Evolutionary conservation across 2,329 filamentous ascomycete genomes (phyloP).

Genomic region (Pseudogymnoascus sp.): DNA sequence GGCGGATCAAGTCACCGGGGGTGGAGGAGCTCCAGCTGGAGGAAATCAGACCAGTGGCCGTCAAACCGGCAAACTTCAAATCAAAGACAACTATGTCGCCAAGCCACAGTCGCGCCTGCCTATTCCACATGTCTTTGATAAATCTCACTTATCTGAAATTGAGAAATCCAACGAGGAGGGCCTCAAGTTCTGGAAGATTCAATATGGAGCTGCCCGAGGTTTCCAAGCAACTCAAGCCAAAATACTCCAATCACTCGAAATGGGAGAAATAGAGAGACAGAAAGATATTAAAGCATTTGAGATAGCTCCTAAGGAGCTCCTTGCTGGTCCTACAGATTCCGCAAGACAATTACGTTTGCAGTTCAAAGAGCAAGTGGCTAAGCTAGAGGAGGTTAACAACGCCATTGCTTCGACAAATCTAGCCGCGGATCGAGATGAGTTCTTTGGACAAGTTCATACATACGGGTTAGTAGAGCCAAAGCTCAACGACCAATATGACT

Average conservation of each 20-base stretch:
- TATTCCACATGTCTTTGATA: background rate
- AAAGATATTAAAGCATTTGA: background rate
- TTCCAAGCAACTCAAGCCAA: background rate
- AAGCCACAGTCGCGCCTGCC: background rate
- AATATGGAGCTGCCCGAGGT: background rate
- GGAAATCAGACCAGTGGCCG: background rate
- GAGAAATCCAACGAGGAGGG: background rate
- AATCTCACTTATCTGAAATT: background rate
- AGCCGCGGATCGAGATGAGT: background rate
- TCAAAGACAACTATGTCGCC: background rate
- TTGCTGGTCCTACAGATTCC: background rate
- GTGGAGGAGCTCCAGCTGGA: background rate
- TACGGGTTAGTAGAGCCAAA: background rate
- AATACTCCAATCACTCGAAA: background rate
- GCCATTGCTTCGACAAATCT: background rate
- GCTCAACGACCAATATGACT: background rate
- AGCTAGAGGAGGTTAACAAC: background rate
- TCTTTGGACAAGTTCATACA: background rate
- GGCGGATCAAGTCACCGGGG: background rate
- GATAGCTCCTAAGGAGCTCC: background rate
- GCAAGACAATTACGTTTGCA: background rate
- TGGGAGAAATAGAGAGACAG: background rate
- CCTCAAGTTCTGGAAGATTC: background rate
- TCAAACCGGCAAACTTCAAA: background rate
- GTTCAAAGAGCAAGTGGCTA: background rate